These are phyloP conservation scores for Crithidia expoeki DNA, from an alignment of 208 protist genomes.

Conservation along the genomic window DNA sequence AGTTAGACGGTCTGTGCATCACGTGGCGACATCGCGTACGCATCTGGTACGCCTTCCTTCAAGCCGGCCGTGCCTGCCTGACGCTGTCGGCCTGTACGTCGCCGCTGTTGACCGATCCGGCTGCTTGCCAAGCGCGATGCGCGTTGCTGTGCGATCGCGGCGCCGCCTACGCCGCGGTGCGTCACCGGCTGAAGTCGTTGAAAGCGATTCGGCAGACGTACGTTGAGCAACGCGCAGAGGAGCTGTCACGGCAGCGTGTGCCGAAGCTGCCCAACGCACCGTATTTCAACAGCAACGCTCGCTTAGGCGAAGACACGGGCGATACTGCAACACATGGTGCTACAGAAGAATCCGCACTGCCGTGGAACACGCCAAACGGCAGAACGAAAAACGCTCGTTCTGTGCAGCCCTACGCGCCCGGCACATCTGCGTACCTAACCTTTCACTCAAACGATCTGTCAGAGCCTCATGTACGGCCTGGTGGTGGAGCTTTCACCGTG, in stretches of 20 bases:
- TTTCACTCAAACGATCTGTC: background rate
- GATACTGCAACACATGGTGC: background rate
- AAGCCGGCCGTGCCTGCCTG: slow-evolving; percentile 29
- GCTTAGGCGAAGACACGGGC: background rate
- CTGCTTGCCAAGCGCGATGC: slow-evolving; percentile 48
- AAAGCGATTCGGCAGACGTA: slow-evolving; percentile 37
- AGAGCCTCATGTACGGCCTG: background rate
- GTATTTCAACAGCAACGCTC: background rate
- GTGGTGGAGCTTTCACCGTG: slow-evolving; percentile 3
- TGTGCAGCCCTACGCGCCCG: slow-evolving; percentile 3
- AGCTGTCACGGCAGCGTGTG: slow-evolving; percentile 31
- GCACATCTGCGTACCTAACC: background rate
- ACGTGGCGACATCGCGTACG: slow-evolving; percentile 49
- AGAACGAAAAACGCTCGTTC: background rate
- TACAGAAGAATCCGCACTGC: background rate
- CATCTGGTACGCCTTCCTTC: slow-evolving; percentile 42
- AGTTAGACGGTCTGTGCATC: slow-evolving; percentile 40
- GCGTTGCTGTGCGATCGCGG: slow-evolving; percentile 69
- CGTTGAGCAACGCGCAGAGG: slow-evolving; percentile 25
- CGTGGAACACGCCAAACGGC: background rate
- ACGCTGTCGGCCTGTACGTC: slow-evolving; percentile 43
- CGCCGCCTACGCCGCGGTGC: slow-evolving; percentile 56
- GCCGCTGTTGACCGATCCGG: slow-evolving; percentile 59
- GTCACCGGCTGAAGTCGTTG: slow-evolving; percentile 49
- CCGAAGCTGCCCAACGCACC: slow-evolving; percentile 28